Evolutionary conservation across 257 asterid genomes (phyloP).

Genomic region (Forsythia suspensa): DNA sequence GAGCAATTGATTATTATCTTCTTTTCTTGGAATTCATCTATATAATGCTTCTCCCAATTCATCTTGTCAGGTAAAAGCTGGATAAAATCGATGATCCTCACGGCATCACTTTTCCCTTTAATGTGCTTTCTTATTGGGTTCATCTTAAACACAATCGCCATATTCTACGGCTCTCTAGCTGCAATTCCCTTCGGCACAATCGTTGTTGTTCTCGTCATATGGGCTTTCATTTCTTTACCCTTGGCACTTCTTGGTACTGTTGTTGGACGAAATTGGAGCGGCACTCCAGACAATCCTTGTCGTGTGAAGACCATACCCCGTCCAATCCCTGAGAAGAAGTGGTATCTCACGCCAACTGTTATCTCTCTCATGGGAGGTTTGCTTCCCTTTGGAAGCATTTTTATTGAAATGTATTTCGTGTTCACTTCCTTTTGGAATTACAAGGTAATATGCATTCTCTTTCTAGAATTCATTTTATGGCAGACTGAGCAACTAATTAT

Average conservation of each 20-base stretch:
- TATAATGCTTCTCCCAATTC: constrained; percentile 11
- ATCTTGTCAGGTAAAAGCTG: constrained; percentile 67
- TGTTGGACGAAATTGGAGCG: constrained; percentile 82
- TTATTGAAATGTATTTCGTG: constrained; percentile 85
- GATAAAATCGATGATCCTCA: constrained; percentile 81
- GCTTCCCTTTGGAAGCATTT: constrained; percentile 87
- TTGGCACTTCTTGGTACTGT: constrained; percentile 86
- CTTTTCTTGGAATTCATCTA: neutral
- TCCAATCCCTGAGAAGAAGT: constrained; percentile 82
- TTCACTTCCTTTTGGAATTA: constrained; percentile 95
- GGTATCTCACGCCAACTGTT: constrained; percentile 75
- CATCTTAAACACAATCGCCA: constrained; percentile 71
- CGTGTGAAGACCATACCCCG: constrained; percentile 90
- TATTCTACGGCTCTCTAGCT: constrained; percentile 79
- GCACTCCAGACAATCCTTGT: constrained; percentile 84
- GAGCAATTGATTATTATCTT: constrained; percentile 13
- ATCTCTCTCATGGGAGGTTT: constrained; percentile 87
- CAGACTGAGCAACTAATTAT: no score
- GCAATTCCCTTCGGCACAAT: constrained; percentile 88
- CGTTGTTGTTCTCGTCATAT: constrained; percentile 72
- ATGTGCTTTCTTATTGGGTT: constrained; percentile 75
- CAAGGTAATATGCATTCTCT: constrained; percentile 48
- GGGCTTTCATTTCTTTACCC: constrained; percentile 86
- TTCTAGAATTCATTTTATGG: neutral
- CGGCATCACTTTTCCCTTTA: constrained; percentile 84